phyloP scores from a whole-genome alignment of 495 filamentous ascomycete genomes.

The Podospora didyma region DNA sequence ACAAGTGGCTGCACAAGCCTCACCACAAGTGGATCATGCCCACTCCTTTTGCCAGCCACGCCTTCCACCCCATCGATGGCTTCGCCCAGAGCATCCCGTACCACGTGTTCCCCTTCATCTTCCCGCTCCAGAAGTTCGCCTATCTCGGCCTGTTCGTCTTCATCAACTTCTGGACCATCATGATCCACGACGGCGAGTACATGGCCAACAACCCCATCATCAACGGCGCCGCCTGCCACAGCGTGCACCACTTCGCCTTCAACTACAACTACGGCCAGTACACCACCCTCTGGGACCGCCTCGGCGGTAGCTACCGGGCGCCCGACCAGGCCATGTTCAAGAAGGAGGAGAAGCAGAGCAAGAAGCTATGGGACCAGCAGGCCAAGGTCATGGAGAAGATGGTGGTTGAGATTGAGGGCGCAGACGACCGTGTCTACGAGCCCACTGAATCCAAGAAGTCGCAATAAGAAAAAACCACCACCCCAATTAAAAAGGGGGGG shows the following conservation, averaged over 20 bases:
- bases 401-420: conserved; percentile 79
- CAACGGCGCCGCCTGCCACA: conserved; percentile 92
- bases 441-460: conserved; percentile 49
- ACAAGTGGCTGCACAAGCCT: conserved; percentile 89
- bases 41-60: conserved; percentile 85
- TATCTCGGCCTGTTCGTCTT: conserved; percentile 85
- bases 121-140: conserved; percentile 87
- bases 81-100: conserved; percentile 90
- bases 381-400: conserved; percentile 81
- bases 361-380: conserved; percentile 77
- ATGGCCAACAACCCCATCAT: conserved; percentile 81
- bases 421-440: conserved; percentile 74
- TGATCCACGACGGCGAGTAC: conserved; percentile 98
- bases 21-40: conserved; percentile 99
- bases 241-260: conserved; percentile 86
- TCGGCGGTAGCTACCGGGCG: conserved; percentile 83
- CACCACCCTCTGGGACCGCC: conserved; percentile 89
- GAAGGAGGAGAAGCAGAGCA: conserved; percentile 82
- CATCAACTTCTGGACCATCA: conserved; percentile 95
- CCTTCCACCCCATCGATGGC: conserved; percentile 94
- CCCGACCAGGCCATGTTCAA: conserved; percentile 86
- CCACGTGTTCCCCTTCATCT: conserved; percentile 89
- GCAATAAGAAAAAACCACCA: conserved; percentile 19
- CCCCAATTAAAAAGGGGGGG: too few relatives aligned
- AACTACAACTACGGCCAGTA: conserved; percentile 99